phyloP scores from a whole-genome alignment of 495 filamentous ascomycete genomes.

The Annulohypoxylon nitens region DNA sequence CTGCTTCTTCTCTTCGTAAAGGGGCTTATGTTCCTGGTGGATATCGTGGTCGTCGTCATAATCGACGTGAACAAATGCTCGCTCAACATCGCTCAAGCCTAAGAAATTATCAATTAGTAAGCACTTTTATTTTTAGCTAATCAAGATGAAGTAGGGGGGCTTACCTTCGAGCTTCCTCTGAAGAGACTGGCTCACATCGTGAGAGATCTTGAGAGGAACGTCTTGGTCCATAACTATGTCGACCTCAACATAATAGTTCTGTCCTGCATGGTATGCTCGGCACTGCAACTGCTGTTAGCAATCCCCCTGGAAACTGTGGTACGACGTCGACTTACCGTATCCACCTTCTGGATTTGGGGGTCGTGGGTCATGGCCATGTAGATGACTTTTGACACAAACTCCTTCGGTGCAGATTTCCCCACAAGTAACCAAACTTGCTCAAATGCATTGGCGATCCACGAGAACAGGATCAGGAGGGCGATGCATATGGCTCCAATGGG shows the following conservation, averaged over 20 bases:
- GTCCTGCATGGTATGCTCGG: constrained; percentile 68
- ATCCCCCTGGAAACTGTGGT: background rate
- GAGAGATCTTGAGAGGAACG: constrained; percentile 62
- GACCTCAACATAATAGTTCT: constrained; percentile 69
- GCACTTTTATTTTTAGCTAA: background rate
- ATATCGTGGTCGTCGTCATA: constrained; percentile 64
- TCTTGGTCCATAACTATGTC: constrained; percentile 69
- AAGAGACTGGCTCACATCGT: constrained; percentile 66
- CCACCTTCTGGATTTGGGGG: constrained; percentile 64
- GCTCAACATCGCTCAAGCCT: constrained; percentile 64
- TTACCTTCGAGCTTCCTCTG: constrained; percentile 67
- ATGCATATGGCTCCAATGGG: constrained; percentile 69
- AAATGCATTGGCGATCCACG: constrained; percentile 68
- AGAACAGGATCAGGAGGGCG: constrained; percentile 66
- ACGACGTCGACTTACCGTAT: constrained; percentile 55
- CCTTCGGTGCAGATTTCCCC: constrained; percentile 65
- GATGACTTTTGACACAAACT: constrained; percentile 69
- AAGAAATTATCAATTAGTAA: constrained; percentile 21
- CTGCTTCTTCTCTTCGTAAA: constrained; percentile 59
- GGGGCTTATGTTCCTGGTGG: constrained; percentile 66
- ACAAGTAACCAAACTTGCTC: constrained; percentile 70
- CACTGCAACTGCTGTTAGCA: constrained; percentile 45
- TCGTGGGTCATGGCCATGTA: constrained; percentile 70
- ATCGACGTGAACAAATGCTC: constrained; percentile 70
- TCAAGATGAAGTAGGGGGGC: background rate